A percentile compares a stretch with the other conserved stretches of the same genome.
Conservation (phyloP, 352 stramenopile species). For the Saprolegnia parasitica region DNA sequence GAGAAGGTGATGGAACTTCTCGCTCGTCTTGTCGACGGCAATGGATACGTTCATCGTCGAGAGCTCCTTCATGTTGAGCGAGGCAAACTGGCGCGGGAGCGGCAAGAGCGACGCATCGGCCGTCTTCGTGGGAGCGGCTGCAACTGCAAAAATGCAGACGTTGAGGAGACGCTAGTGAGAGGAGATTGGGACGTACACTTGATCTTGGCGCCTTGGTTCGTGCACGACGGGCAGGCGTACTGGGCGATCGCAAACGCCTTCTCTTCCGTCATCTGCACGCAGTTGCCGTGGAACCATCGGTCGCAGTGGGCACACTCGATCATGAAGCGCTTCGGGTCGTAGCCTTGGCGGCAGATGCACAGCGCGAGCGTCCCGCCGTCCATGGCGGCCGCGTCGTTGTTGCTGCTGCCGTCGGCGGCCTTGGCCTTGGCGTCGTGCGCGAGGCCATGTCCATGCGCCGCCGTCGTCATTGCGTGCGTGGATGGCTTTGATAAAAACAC, state of each 20-base stretch:
- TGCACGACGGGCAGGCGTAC: conserved; percentile 46
- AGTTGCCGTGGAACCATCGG: conserved; percentile 57
- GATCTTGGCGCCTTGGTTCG: conserved; percentile 39
- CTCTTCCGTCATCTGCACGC: conserved; percentile 49
- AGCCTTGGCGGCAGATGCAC: conserved; percentile 22
- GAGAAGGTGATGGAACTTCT: conserved; percentile 48
- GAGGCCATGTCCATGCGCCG: no score
- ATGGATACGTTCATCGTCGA: background rate
- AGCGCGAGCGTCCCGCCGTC: conserved; percentile 17
- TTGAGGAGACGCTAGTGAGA: background rate
- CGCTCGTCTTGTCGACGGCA: conserved; percentile 46
- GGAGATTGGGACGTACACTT: conserved; percentile 15
- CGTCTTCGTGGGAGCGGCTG: background rate
- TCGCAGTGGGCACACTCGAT: conserved; percentile 64
- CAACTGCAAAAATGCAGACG: background rate
- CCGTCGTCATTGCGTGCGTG: no score
- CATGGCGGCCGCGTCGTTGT: background rate
- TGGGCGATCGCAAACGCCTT: conserved; percentile 54
- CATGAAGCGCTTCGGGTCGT: conserved; percentile 38
- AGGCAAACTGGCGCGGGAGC: conserved; percentile 23
- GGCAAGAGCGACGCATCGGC: conserved; percentile 20
- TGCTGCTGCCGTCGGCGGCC: background rate
- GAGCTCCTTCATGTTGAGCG: conserved; percentile 26
- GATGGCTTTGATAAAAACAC: no score
- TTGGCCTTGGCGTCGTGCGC: no score